Evolutionary conservation across 257 asterid genomes (phyloP), one percentile per base, ranked within the genome.

Genomic region (Solanum paucissectum): DNA sequence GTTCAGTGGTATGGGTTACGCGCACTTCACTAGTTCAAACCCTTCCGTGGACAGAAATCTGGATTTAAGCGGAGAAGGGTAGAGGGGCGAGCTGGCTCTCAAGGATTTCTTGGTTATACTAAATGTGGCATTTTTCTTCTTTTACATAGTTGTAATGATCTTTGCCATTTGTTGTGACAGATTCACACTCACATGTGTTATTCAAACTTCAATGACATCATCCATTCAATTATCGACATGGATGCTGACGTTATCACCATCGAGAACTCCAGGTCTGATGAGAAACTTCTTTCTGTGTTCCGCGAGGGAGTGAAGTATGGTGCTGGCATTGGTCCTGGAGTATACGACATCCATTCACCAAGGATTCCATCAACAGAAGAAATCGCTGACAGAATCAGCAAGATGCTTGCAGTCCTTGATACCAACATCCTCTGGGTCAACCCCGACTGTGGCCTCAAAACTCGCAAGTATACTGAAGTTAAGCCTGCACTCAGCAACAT

Each of bases 101-200:
- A 74, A 74, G 49, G 82, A 74, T 36, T 74, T 74, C 49, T 74
- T 74, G 18, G 10, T 74, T 36, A 21, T 32, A 16, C 42, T 3
- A 33, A 71, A 71, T 5, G 81, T 9, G 9, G 81, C 27, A 72
- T 40, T 42, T 25, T 42, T 27, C 29, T 81, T 81, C 18, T 46
- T 81, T 46, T 46, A 46, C 38, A 46, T 46, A 11, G 14, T 81
- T 46, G 37, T 81, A 49, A 46, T 81, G 42, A 29, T 9, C 38
- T 20, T 46, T 46, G 27, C 40, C 29, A 81, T 16, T 82, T 85
- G 44, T 16, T 29, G 25, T 9, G 58, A 81, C 95, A 95, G 99
- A 94, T 96, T 91, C 99, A 96, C 93, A 96, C 99, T 84, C 99
- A 96, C 94, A 96, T 96, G 99, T 95, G 99, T 93, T 96, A 96